phyloP scores from a whole-genome alignment of 306 rosid genomes.

The Prosopis cineraria region DNA sequence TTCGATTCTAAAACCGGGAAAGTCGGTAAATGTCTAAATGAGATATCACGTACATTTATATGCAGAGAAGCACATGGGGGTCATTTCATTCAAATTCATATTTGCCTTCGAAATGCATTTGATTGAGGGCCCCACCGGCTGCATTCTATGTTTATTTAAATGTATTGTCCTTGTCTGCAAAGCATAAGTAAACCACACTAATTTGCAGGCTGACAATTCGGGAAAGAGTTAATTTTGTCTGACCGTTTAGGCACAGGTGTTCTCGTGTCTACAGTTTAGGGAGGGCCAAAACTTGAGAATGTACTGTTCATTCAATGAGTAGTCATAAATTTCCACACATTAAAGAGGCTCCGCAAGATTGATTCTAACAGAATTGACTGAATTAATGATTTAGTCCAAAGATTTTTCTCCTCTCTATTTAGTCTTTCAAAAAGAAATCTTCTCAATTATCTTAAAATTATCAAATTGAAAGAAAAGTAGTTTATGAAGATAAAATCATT shows the following conservation, averaged over 20 bases:
- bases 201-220: conserved; percentile 17
- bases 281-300: conserved; percentile 6
- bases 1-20: background rate
- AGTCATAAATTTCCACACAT: background rate
- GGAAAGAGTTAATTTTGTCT: background rate
- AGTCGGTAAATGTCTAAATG: conserved; percentile 1
- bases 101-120: conserved; percentile 24
- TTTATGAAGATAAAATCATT: background rate
- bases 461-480: background rate
- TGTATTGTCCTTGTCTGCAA: conserved; percentile 23
- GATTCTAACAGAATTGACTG: background rate
- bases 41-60: background rate
- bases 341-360: conserved; percentile 10
- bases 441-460: too few species aligned
- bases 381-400: background rate
- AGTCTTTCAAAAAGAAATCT: too few species aligned
- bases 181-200: conserved; percentile 15
- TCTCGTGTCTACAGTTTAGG: background rate
- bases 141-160: conserved; percentile 18
- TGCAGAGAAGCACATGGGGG: conserved; percentile 10
- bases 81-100: conserved; percentile 29
- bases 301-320: conserved; percentile 4
- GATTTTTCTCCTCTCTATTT: background rate
- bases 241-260: conserved; percentile 21
- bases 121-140: conserved; percentile 14